Percentiles rank a stretch among this genome's conserved stretches.
Evolutionary conservation across 805 yeast species (phyloP).

Genomic region (Cyberlindnera meyerae): DNA sequence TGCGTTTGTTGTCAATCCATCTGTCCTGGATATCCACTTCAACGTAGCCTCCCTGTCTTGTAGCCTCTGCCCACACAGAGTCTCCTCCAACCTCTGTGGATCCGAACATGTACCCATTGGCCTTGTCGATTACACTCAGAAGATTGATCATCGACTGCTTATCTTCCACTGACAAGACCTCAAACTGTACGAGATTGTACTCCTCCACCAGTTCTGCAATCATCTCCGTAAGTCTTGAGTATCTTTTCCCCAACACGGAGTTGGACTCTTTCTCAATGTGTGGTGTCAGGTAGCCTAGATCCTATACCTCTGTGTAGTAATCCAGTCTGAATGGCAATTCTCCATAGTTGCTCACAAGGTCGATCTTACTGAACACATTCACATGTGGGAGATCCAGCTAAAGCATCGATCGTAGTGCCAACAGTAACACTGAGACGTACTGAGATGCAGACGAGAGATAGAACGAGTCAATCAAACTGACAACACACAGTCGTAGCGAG

Average conservation of each 20-base stretch:
- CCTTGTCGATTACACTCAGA: conserved; percentile 75
- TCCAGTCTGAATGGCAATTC: conserved; percentile 76
- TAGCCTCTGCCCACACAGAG: conserved; percentile 93
- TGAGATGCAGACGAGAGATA: conserved; percentile 84
- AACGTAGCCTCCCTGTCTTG: conserved; percentile 65
- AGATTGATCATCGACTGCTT: conserved; percentile 86
- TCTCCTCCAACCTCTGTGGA: conserved; percentile 96
- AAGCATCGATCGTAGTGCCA: conserved; percentile 87
- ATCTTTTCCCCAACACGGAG: conserved; percentile 54
- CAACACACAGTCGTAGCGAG: conserved; percentile 76
- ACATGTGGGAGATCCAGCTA: conserved; percentile 91
- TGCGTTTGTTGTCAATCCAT: conserved; percentile 84
- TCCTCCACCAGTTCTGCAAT: conserved; percentile 84
- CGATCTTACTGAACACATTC: conserved; percentile 90
- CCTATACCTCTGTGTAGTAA: conserved; percentile 90
- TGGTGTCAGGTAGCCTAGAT: conserved; percentile 64
- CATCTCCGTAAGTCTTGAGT: conserved; percentile 63
- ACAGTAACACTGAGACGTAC: conserved; percentile 73
- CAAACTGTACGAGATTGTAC: conserved; percentile 81
- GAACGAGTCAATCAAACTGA: conserved; percentile 77
- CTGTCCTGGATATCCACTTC: conserved; percentile 81
- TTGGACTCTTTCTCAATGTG: conserved; percentile 67
- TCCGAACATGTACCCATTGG: conserved; percentile 92
- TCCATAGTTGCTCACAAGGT: conserved; percentile 71
- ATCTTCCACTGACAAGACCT: conserved; percentile 87